Percentiles rank a stretch among this genome's conserved stretches.
These are phyloP conservation scores for Lachnellula hyalina DNA, from an alignment of 2,329 filamentous ascomycete genomes.

Conservation along the genomic window DNA sequence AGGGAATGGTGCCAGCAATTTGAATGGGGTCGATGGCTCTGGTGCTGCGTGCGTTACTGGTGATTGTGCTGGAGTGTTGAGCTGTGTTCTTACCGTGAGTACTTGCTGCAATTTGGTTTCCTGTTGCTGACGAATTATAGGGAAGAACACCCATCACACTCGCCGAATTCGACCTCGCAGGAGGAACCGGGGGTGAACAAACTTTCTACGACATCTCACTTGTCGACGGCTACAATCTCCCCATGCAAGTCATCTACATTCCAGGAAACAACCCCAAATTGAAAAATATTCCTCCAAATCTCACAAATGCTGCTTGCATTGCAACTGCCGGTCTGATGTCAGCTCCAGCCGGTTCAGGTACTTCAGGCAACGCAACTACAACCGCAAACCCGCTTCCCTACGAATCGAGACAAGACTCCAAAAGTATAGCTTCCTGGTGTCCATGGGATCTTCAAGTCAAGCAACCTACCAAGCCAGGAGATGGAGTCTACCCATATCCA, in stretches of 20 bases:
- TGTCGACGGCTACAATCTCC: constrained; percentile 80
- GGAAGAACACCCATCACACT: constrained; percentile 70
- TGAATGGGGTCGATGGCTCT: constrained; percentile 36
- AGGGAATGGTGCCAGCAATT: constrained; percentile 47
- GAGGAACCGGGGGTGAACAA: constrained; percentile 53
- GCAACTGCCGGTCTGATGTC: constrained; percentile 60
- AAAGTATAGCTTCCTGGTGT: constrained; percentile 64
- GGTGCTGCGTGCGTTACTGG: constrained; percentile 64
- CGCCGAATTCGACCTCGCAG: constrained; percentile 73
- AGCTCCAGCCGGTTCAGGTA: constrained; percentile 47
- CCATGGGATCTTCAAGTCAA: constrained; percentile 71
- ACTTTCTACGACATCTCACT: constrained; percentile 82
- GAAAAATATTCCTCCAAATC: constrained; percentile 62
- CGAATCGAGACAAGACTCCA: constrained; percentile 50
- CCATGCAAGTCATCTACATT: constrained; percentile 57
- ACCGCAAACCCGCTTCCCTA: constrained; percentile 61
- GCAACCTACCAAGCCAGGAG: constrained; percentile 63
- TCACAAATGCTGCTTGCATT: constrained; percentile 73
- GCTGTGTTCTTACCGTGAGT: constrained; percentile 65
- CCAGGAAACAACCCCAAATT: constrained; percentile 57
- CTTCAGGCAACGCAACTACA: constrained; percentile 52
- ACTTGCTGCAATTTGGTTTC: not conserved
- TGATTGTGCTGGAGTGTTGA: constrained; percentile 66
- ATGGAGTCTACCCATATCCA: constrained; percentile 75
- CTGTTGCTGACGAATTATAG: constrained; percentile 36